Conservation (phyloP, 2,329 filamentous ascomycete genomes). For the Colletotrichum zoysiae region DNA sequence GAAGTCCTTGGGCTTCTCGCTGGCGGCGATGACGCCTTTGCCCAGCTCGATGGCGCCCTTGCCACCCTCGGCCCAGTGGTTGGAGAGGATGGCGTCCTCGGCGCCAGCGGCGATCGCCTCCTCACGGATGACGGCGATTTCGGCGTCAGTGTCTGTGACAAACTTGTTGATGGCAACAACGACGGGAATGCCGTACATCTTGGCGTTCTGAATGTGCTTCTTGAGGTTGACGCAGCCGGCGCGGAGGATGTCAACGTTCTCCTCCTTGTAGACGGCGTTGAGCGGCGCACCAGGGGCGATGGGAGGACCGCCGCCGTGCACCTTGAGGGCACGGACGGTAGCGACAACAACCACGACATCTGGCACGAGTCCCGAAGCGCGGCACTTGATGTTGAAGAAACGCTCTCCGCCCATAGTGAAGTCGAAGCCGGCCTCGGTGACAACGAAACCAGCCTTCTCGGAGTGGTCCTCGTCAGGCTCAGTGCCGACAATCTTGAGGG, state of each 20-base stretch:
- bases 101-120: slow-evolving; percentile 93
- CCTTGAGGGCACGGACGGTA: slow-evolving; percentile 94
- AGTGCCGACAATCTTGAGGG: slow-evolving; percentile 94
- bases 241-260: slow-evolving; percentile 92
- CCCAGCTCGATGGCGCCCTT: slow-evolving; percentile 91
- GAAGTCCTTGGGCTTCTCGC: slow-evolving; percentile 87
- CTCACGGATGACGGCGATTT: slow-evolving; percentile 89
- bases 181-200: slow-evolving; percentile 89
- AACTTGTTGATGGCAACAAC: slow-evolving; percentile 99
- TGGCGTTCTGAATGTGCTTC: slow-evolving; percentile 95
- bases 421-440: slow-evolving; percentile 98
- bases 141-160: slow-evolving; percentile 91
- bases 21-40: slow-evolving; percentile 85
- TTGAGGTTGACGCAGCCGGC: slow-evolving; percentile 92
- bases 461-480: slow-evolving; percentile 89
- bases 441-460: slow-evolving; percentile 88
- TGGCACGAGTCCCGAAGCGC: slow-evolving; percentile 90
- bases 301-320: slow-evolving; percentile 95
- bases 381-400: slow-evolving; percentile 99
- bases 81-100: slow-evolving; percentile 91
- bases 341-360: slow-evolving; percentile 96
- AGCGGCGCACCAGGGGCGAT: slow-evolving; percentile 89
- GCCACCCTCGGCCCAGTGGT: slow-evolving; percentile 97
- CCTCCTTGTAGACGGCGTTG: slow-evolving; percentile 89
- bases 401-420: slow-evolving; percentile 99